Evolutionary conservation across 129 eudicot species (phyloP).

Genomic region (Saussurea involucrata): DNA sequence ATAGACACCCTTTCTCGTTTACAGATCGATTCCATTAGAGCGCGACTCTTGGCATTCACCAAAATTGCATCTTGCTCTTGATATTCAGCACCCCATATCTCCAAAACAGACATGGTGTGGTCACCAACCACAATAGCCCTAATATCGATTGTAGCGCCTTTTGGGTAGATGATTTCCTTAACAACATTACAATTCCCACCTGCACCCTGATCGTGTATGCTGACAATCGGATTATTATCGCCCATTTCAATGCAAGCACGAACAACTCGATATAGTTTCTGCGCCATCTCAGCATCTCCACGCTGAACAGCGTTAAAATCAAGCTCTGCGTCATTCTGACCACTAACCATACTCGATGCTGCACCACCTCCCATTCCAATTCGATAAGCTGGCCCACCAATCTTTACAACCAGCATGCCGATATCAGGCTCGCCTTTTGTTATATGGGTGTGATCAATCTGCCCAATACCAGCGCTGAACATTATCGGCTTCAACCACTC

Average conservation of each 20-base stretch:
- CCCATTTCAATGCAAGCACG: conserved; percentile 98
- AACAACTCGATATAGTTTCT: conserved; percentile 81
- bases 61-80: conserved; percentile 98
- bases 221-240: conserved; percentile 75
- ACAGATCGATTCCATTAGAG: conserved; percentile 65
- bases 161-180: conserved; percentile 83
- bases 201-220: conserved; percentile 97
- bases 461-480: conserved; percentile 96
- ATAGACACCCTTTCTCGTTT: conserved; percentile 82
- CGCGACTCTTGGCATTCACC: conserved; percentile 71
- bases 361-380: conserved; percentile 99
- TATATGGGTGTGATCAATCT: conserved; percentile 81
- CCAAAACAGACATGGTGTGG: conserved; percentile 90
- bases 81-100: conserved; percentile 98
- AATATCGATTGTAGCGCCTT: conserved; percentile 91
- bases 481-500: conserved; percentile 96
- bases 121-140: conserved; percentile 91
- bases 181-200: conserved; percentile 98
- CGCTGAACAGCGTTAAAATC: conserved; percentile 95
- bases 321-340: conserved; percentile 88
- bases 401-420: conserved; percentile 88
- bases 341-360: conserved; percentile 97
- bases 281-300: conserved; percentile 99
- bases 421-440: conserved; percentile 88
- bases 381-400: conserved; percentile 95